Conservation (phyloP, 306 rosid species). For the Gynostemma pentaphyllum region DNA sequence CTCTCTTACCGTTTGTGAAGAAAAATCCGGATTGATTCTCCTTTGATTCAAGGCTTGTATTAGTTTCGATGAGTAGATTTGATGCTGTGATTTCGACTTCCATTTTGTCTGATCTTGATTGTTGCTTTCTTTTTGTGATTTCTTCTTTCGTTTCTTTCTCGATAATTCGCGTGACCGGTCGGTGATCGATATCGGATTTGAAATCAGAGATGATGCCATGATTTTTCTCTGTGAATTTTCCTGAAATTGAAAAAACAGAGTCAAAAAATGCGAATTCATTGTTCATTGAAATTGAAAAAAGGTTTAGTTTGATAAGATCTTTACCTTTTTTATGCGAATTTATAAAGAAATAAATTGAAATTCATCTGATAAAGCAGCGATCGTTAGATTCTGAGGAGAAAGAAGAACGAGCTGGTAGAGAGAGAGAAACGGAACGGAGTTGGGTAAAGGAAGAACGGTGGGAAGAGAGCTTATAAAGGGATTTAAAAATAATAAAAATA, state of each 20-base stretch:
- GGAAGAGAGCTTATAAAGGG: conserved; percentile 39
- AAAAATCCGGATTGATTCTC: conserved; percentile 10
- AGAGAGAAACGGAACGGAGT: conserved; percentile 32
- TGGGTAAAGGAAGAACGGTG: conserved; percentile 23
- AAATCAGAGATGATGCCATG: conserved; percentile 48
- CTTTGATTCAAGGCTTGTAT: conserved; percentile 50
- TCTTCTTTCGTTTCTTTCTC: conserved; percentile 53
- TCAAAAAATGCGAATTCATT: not conserved
- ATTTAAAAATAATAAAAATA: too few species aligned
- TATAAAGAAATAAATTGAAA: not conserved
- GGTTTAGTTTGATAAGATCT: not conserved
- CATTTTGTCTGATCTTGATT: conserved; percentile 32
- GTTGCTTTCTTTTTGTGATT: conserved; percentile 17
- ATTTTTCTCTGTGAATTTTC: too few species aligned
- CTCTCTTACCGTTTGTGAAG: conserved; percentile 43
- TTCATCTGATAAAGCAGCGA: not conserved
- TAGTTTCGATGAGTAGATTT: conserved; percentile 61
- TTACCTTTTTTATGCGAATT: not conserved
- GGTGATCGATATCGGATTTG: conserved; percentile 34
- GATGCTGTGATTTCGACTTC: conserved; percentile 71
- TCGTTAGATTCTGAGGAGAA: not conserved
- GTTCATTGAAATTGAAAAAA: not conserved
- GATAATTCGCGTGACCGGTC: conserved; percentile 41
- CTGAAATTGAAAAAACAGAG: not conserved
- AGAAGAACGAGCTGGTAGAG: conserved; percentile 15